Percentiles rank a stretch among this genome's conserved stretches.
These are phyloP conservation scores for Neoascochyta sp. DNA, from an alignment of 2,329 filamentous ascomycete genomes.

Conservation along the genomic window DNA sequence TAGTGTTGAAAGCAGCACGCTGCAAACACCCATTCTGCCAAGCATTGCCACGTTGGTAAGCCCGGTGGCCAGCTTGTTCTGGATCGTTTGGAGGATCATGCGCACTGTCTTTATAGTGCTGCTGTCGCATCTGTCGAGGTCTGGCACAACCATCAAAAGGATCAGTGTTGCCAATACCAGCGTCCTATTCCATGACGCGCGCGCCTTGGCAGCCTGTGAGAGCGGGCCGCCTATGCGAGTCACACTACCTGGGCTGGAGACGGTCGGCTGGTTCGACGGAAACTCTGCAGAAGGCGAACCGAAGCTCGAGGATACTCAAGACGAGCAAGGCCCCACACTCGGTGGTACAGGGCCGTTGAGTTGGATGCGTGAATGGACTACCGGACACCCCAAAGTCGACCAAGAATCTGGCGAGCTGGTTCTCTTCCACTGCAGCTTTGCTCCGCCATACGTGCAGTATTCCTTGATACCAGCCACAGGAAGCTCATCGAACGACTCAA, in stretches of 20 bases:
- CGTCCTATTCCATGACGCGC: slow-evolving; percentile 64
- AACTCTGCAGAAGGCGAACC: slow-evolving; percentile 52
- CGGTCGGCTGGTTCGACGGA: slow-evolving; percentile 68
- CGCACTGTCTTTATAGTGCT: slow-evolving; percentile 57
- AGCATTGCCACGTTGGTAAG: slow-evolving; percentile 65
- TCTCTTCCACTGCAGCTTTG: slow-evolving; percentile 64
- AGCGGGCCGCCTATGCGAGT: slow-evolving; percentile 67
- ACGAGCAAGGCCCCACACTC: slow-evolving; percentile 35
- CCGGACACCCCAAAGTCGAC: slow-evolving; percentile 66
- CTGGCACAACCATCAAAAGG: slow-evolving; percentile 56
- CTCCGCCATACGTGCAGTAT: slow-evolving; percentile 64
- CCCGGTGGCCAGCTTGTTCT: slow-evolving; percentile 52
- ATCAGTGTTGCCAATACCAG: slow-evolving; percentile 69
- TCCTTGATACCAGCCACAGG: slow-evolving; percentile 50
- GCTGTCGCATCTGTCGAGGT: slow-evolving; percentile 56
- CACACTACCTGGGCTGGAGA: slow-evolving; percentile 60
- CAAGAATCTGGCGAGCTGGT: slow-evolving; percentile 62
- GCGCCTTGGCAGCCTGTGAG: slow-evolving; percentile 66
- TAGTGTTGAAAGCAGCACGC: slow-evolving; percentile 45
- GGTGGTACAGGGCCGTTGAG: slow-evolving; percentile 55
- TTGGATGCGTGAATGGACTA: slow-evolving; percentile 69
- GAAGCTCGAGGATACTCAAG: slow-evolving; percentile 14
- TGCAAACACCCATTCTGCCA: slow-evolving; percentile 59
- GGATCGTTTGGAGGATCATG: slow-evolving; percentile 52
- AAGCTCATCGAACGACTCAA: slow-evolving; percentile 6